Percentiles rank a stretch among this genome's conserved stretches.
Conservation (phyloP, 2,329 filamentous ascomycete genomes). For the Colletotrichum cereale region DNA sequence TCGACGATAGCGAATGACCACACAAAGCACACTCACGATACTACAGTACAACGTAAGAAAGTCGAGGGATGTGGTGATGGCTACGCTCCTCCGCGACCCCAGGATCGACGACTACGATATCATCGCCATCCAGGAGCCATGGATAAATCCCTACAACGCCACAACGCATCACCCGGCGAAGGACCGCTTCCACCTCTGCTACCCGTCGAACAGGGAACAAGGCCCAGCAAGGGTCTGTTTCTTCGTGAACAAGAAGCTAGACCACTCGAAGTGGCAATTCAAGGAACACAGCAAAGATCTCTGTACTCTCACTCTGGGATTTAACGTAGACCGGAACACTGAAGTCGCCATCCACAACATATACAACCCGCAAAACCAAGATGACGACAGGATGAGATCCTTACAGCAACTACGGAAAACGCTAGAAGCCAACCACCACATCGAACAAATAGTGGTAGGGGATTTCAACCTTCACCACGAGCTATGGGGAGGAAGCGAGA, state of each 20-base stretch:
- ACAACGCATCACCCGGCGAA: constrained; percentile 21
- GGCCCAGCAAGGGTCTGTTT: constrained; percentile 12
- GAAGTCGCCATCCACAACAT: constrained; percentile 11
- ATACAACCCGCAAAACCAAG: neutral
- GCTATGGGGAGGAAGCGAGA: constrained; percentile 12
- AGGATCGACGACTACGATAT: constrained; percentile 26
- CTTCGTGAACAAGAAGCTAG: constrained; percentile 16
- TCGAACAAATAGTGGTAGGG: neutral
- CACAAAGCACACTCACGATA: constrained; percentile 14
- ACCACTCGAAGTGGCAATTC: constrained; percentile 13
- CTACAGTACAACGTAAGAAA: constrained; percentile 29
- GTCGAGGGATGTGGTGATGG: constrained; percentile 15
- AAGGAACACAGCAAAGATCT: constrained; percentile 17
- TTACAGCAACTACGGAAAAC: neutral
- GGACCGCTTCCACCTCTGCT: constrained; percentile 20
- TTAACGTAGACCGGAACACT: neutral
- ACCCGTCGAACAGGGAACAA: neutral
- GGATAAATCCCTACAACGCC: constrained; percentile 9
- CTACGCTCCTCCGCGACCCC: constrained; percentile 16
- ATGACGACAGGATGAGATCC: neutral
- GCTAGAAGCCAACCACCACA: neutral
- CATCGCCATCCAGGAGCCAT: constrained; percentile 17
- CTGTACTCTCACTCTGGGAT: constrained; percentile 4
- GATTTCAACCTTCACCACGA: constrained; percentile 10
- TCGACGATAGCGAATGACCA: constrained; percentile 15